Evolutionary conservation across 1,284 basidiomycete species (phyloP).

Genomic region (Cryptococcus deneoformans): DNA sequence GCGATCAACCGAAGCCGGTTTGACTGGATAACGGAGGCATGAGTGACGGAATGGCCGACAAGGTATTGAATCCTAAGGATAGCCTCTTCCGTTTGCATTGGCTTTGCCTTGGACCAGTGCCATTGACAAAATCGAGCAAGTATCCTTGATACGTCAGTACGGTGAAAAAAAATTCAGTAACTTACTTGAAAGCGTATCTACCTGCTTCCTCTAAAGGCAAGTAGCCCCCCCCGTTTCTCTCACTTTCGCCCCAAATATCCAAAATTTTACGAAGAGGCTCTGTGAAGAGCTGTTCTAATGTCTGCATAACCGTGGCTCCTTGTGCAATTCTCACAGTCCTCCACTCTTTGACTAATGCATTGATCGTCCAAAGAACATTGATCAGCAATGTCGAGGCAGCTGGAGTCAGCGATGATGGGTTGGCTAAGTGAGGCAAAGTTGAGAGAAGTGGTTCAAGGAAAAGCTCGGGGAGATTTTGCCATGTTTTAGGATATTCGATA

Average conservation of each 20-base stretch:
- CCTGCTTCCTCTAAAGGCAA: constrained; percentile 45
- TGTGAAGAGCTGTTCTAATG: constrained; percentile 34
- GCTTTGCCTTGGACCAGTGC: constrained; percentile 46
- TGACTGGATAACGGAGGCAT: constrained; percentile 42
- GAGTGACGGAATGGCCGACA: constrained; percentile 39
- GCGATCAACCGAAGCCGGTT: constrained; percentile 36
- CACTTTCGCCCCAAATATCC: constrained; percentile 34
- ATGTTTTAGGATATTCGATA: constrained; percentile 42
- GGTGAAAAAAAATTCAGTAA: neutral
- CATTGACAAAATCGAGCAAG: constrained; percentile 42
- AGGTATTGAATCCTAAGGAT: constrained; percentile 35
- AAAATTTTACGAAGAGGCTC: constrained; percentile 36
- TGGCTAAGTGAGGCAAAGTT: constrained; percentile 32
- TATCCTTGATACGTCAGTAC: constrained; percentile 21
- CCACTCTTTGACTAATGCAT: constrained; percentile 50
- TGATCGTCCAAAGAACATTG: constrained; percentile 50
- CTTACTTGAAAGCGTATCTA: constrained; percentile 49
- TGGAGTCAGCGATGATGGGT: constrained; percentile 15
- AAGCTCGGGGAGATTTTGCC: constrained; percentile 39
- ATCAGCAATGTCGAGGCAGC: constrained; percentile 33
- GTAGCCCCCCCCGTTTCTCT: constrained; percentile 31
- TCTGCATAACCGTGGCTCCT: constrained; percentile 43
- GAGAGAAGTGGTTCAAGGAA: constrained; percentile 39
- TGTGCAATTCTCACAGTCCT: constrained; percentile 43
- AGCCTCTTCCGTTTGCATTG: constrained; percentile 32